Evolutionary conservation across 176 grass and related monocot genomes (phyloP).

Genomic region (Zea luxurians): DNA sequence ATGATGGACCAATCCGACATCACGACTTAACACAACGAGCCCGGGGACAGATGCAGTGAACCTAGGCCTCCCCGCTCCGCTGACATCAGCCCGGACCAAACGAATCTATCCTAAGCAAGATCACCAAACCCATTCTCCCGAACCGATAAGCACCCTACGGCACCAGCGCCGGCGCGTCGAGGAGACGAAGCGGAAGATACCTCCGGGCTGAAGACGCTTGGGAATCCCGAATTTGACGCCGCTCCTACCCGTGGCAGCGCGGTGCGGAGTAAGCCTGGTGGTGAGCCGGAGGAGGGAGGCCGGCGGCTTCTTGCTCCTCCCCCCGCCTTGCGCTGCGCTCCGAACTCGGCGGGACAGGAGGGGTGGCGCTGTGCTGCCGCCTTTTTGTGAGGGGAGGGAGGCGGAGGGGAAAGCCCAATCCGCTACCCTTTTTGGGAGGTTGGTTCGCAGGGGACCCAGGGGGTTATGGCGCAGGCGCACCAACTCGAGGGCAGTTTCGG

Average conservation of each 20-base stretch:
- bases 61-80: background rate
- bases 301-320: constrained; percentile 20
- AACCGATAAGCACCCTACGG: background rate
- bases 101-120: background rate
- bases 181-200: background rate
- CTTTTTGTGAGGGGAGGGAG: constrained; percentile 16
- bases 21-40: background rate
- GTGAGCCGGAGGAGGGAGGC: background rate
- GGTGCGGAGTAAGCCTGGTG: background rate
- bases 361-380: constrained; percentile 1
- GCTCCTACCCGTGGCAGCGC: background rate
- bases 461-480: background rate
- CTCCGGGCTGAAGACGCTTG: background rate
- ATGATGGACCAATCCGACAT: background rate
- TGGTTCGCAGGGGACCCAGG: background rate
- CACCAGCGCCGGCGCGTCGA: background rate
- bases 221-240: background rate
- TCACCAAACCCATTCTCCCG: background rate
- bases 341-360: background rate
- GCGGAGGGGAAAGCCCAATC: constrained; percentile 11
- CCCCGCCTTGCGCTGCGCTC: background rate
- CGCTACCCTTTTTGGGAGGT: background rate
- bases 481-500: constrained; percentile 13
- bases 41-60: constrained; percentile 18
- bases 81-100: background rate